A percentile compares a stretch with the other conserved stretches of the same genome.
Evolutionary conservation across 345 rosid genomes (phyloP).

Genomic region (Mercurialis annua): DNA sequence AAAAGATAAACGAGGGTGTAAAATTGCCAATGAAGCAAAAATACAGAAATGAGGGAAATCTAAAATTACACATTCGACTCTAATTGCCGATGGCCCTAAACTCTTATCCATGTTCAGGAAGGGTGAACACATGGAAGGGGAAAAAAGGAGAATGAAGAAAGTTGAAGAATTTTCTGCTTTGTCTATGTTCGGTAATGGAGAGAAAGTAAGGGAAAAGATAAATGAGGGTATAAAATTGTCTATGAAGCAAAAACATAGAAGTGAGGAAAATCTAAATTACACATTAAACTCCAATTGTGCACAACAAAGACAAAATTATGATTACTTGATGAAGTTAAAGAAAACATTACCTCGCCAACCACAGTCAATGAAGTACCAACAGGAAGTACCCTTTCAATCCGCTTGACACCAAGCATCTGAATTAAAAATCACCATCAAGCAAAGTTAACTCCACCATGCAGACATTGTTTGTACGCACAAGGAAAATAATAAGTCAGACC

Average conservation of each 20-base stretch:
- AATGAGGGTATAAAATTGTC: no score
- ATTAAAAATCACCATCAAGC: slow-evolving; percentile 24
- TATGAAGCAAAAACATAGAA: not conserved
- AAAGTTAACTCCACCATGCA: slow-evolving; percentile 5
- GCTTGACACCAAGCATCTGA: slow-evolving; percentile 98
- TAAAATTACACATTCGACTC: no score
- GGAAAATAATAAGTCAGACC: slow-evolving; percentile 40
- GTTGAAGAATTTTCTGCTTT: no score
- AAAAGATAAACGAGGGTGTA: no score
- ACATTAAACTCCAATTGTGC: not conserved
- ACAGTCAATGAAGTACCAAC: slow-evolving; percentile 87
- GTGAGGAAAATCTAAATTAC: not conserved
- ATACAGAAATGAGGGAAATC: no score
- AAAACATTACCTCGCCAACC: slow-evolving; percentile 80
- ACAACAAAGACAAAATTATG: not conserved
- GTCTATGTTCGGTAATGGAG: no score
- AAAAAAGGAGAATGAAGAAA: no score
- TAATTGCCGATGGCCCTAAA: no score
- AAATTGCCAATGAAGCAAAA: no score
- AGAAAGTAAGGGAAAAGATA: no score
- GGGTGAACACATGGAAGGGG: no score
- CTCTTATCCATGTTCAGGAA: no score
- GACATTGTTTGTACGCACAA: not conserved
- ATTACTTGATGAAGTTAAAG: slow-evolving; percentile 1
- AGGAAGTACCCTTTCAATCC: slow-evolving; percentile 87